Evolutionary conservation across 106 monocot genomes (phyloP).

Genomic region (Phalaenopsis aphrodite): DNA sequence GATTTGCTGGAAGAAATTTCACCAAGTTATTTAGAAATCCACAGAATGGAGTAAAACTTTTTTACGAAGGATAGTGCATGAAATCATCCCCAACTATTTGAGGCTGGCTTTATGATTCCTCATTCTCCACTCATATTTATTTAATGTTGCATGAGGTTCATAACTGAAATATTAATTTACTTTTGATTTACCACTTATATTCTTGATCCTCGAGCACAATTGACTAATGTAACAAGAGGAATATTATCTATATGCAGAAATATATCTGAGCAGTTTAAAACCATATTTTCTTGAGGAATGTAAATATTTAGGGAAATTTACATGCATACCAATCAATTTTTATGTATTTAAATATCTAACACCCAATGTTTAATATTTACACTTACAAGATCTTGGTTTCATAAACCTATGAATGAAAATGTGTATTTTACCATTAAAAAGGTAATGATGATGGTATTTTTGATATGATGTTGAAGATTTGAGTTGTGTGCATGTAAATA

Average conservation of each 20-base stretch:
- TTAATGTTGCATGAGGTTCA: neutral
- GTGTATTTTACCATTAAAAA: no score
- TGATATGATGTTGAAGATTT: no score
- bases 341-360: no score
- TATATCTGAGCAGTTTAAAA: neutral
- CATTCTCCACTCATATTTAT: neutral
- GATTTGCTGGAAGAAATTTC: conserved; percentile 34
- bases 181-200: neutral
- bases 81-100: neutral
- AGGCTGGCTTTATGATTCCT: neutral
- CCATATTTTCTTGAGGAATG: neutral
- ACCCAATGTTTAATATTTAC: no score
- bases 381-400: no score
- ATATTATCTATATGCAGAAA: neutral
- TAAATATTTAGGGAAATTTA: neutral
- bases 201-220: neutral
- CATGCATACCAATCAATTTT: no score
- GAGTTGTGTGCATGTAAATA: no score
- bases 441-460: no score
- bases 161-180: neutral
- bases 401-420: no score
- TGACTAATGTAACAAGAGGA: neutral
- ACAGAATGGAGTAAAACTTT: neutral
- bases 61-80: neutral
- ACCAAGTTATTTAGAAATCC: neutral